These are phyloP conservation scores for Trichoderma sp. DNA, from an alignment of 2,329 filamentous ascomycete genomes.

Conservation along the genomic window DNA sequence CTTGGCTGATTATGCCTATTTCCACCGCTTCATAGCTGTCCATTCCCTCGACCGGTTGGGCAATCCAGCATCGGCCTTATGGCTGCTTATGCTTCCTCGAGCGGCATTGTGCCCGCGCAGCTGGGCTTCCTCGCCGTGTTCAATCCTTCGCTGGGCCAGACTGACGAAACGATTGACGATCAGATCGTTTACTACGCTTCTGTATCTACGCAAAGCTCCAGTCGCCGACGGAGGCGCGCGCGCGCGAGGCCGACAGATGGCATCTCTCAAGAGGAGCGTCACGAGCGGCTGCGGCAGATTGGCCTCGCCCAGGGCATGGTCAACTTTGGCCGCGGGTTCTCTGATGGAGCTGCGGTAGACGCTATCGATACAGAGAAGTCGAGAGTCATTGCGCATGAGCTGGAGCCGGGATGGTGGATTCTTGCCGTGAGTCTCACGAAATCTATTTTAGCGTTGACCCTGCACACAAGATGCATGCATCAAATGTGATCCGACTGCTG, in stretches of 20 bases:
- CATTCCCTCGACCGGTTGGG: neutral
- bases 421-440: conserved; percentile 68
- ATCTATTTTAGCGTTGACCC: neutral
- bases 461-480: neutral
- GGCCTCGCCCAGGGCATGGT: conserved; percentile 97
- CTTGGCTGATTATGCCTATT: conserved; percentile 5
- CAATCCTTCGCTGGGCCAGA: conserved; percentile 76
- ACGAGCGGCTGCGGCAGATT: conserved; percentile 88
- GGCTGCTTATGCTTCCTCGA: conserved; percentile 33
- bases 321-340: conserved; percentile 87
- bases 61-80: conserved; percentile 29
- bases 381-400: conserved; percentile 80
- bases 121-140: conserved; percentile 93
- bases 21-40: neutral
- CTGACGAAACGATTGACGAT: conserved; percentile 64
- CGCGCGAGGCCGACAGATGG: conserved; percentile 48
- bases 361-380: conserved; percentile 90
- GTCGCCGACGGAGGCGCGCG: conserved; percentile 48
- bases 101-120: conserved; percentile 66
- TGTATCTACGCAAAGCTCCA: conserved; percentile 47
- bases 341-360: conserved; percentile 74
- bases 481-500: neutral
- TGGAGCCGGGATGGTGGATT: conserved; percentile 95
- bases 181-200: conserved; percentile 96
- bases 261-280: conserved; percentile 67